Evolutionary conservation across 179 eudicot genomes (phyloP), one percentile per base, ranked within the genome.

Genomic region (Nepenthes alata): DNA sequence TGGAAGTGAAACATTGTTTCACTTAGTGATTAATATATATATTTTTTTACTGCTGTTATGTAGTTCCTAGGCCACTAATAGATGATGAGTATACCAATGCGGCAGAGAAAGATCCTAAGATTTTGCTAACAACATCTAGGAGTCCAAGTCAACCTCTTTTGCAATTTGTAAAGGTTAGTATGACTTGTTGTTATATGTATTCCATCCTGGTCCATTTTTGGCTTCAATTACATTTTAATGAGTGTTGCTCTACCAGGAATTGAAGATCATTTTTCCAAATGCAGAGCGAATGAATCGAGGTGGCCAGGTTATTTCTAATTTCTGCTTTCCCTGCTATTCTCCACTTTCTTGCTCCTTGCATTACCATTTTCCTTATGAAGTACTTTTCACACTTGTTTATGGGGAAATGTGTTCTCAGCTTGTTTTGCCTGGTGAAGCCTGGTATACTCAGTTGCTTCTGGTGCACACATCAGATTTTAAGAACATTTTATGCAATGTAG

Each of bases 41-140:
- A 13, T 62, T 12, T 62, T 35, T 11, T 36, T 37, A 35, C 47
- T 38, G 48, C 15, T 48, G 13, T 2, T 8, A 12, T 61, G 14
- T 59, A 89, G 96, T 81, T 79, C 95, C 87, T 35, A 84, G 73
- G 74, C 75, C 88, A 5, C 64, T 69, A 13, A 86, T 89, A 50
- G 96, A 91, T 60, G 89, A 91, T 81, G 98, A 91, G 72, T 91
- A 89, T 74, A 91, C 93, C 64, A 80, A 80, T 75, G 96, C 98
- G 49, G 54, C 83, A 9, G 89, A 80, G 64, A 81, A 70, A 71
- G 93, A 91, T 66, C 98, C 98, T 55, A 91, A 91, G 62, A 91
- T 91, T 60, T 75, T 91, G 75, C 66, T 91, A 36, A 91, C 96
- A 16, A 91, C 98, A 37, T 89, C 98, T 3, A 86, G 95, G 58